phyloP scores from a whole-genome alignment of 2,329 filamentous ascomycete species.

The Paramyrothecium roridum region DNA sequence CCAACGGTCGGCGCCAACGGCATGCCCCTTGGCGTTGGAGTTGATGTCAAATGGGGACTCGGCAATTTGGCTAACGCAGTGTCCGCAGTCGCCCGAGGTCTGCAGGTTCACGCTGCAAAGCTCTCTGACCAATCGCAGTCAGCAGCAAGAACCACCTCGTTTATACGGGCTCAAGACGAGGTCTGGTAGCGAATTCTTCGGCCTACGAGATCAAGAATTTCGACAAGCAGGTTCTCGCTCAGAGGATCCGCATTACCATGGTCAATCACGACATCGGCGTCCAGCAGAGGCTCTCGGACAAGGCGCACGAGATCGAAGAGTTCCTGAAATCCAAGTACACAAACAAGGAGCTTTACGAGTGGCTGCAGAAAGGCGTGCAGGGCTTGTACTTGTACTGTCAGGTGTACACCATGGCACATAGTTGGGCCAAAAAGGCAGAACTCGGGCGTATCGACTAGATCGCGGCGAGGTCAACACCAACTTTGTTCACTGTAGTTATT shows the following conservation, averaged over 20 bases:
- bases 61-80: neutral
- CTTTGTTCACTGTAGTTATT: neutral
- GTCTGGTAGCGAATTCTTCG: neutral
- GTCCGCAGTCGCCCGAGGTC: neutral
- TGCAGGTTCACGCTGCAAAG: neutral
- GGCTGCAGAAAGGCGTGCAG: neutral
- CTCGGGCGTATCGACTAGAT: neutral
- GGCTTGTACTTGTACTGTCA: neutral
- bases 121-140: neutral
- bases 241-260: neutral
- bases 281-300: neutral
- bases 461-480: neutral
- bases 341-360: neutral
- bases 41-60: neutral
- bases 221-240: neutral
- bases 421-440: neutral
- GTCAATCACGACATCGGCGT: neutral
- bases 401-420: neutral
- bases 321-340: conserved; percentile 1
- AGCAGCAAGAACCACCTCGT: neutral
- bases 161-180: neutral
- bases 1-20: neutral
- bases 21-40: neutral
- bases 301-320: neutral
- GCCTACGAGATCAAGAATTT: neutral